These are phyloP conservation scores for Talaromyces stipitatus DNA, from an alignment of 495 filamentous ascomycete genomes.

Conservation along the genomic window DNA sequence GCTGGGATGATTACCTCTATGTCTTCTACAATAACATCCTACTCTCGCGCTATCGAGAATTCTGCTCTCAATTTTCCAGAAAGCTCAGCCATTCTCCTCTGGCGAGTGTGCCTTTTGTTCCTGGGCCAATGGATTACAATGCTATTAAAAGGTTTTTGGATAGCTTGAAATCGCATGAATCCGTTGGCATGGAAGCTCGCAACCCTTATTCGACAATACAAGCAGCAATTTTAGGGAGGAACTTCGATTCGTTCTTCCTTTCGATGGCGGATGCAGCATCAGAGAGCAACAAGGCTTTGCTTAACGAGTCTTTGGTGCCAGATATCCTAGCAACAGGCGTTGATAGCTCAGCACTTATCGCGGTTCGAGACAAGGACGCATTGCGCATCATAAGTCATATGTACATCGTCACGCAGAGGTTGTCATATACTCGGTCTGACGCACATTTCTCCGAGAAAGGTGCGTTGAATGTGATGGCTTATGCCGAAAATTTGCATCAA, in stretches of 20 bases:
- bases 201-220: slow-evolving; percentile 41
- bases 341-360: slow-evolving; percentile 29
- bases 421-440: slow-evolving; percentile 28
- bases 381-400: slow-evolving; percentile 41
- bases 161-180: slow-evolving; percentile 27
- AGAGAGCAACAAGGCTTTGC: slow-evolving; percentile 17
- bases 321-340: slow-evolving; percentile 17
- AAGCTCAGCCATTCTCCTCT: slow-evolving; percentile 32
- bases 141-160: slow-evolving; percentile 33
- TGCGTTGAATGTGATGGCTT: slow-evolving; percentile 53
- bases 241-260: slow-evolving; percentile 30
- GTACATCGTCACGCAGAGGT: slow-evolving; percentile 34
- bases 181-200: slow-evolving; percentile 29
- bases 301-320: slow-evolving; percentile 22
- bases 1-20: slow-evolving; percentile 89
- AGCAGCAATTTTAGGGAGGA: slow-evolving; percentile 36
- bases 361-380: slow-evolving; percentile 33
- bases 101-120: slow-evolving; percentile 24
- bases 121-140: slow-evolving; percentile 30
- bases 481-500: slow-evolving; percentile 69
- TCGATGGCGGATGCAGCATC: slow-evolving; percentile 32
- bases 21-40: slow-evolving; percentile 79
- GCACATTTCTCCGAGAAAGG: slow-evolving; percentile 23
- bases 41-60: slow-evolving; percentile 40
- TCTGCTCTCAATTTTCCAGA: slow-evolving; percentile 37